Percentiles rank a stretch among this genome's conserved stretches.
These are phyloP conservation scores for Athelia psychrophila DNA, from an alignment of 1,284 basidiomycete genomes.

Conservation along the genomic window DNA sequence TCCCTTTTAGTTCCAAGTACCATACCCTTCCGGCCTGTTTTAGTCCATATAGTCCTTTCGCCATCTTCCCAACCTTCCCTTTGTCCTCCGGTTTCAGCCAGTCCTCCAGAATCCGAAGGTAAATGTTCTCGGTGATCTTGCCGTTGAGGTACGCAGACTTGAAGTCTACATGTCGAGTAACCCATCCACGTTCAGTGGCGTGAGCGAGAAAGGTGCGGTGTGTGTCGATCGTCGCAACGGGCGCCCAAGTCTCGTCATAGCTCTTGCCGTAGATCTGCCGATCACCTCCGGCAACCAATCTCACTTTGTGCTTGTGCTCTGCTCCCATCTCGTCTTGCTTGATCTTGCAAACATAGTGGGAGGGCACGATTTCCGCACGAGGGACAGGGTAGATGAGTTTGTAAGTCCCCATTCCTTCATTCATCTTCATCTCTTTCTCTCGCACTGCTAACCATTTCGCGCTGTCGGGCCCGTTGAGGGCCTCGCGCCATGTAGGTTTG, in stretches of 20 bases:
- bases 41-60: constrained; percentile 20
- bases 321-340: not conserved
- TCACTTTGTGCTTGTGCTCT: constrained; percentile 8
- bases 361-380: too few relatives aligned
- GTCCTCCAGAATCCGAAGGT: constrained; percentile 25
- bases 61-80: constrained; percentile 3
- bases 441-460: too few relatives aligned
- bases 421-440: too few relatives aligned
- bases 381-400: too few relatives aligned
- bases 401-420: too few relatives aligned
- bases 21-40: constrained; percentile 19
- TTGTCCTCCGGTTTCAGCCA: constrained; percentile 3
- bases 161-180: constrained; percentile 25
- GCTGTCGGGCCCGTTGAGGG: too few relatives aligned
- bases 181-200: constrained; percentile 16
- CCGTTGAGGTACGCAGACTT: constrained; percentile 27
- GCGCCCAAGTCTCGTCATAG: constrained; percentile 21
- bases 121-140: constrained; percentile 28
- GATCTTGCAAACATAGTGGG: too few relatives aligned
- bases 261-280: constrained; percentile 25
- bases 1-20: too few relatives aligned
- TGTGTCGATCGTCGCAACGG: constrained; percentile 10
- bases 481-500: too few relatives aligned
- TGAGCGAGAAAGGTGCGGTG: constrained; percentile 15
- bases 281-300: constrained; percentile 29